Base-by-base conservation (phyloP, 129 eudicot genomes). In the Silybum marianum region DNA sequence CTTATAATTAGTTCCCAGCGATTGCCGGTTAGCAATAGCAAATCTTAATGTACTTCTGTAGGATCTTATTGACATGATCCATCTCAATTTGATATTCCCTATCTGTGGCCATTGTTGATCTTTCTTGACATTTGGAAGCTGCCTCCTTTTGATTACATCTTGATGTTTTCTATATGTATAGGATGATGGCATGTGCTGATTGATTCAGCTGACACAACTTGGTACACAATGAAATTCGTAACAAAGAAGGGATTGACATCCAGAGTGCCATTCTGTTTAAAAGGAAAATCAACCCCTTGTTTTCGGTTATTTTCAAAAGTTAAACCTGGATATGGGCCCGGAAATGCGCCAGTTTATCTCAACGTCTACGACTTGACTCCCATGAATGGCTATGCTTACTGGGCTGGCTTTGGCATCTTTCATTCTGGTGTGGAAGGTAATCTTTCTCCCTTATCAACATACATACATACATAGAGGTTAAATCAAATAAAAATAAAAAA, bases 391-490 rank as follows among this genome's bases (percentile, higher is more conserved):
- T 89, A 89, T 71, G 89, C 92, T 30, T 90, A 88, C 39, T 92
- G 97, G 97, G 93, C 93, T 71, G 97, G 97, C 38, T 65, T 92
- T 9, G 93, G 93, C 30, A 88, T 92, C 68, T 92, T 88, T 83
- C 97, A 89, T 76, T 87, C 97, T 10, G 97, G 97, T 36, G 97
- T 91, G 3, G 93, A 91, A 89, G 97, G 97, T 90, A 85, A 60
- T 18, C 21, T 58, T 69, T 8, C 36, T 39, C 25, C 26, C 13
- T 38, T 60, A 3, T 71, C 24, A 51, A 16, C 19, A 54, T 54
- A 54, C 63, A 54, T 54, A 18, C 21, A 54, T 54, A 32, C 6
- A 32, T 32, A 32, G 5, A 32, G 36, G 36, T n/a, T n/a, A n/a
- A n/a, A n/a, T n/a, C n/a, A n/a, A n/a, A n/a, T n/a, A n/a, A n/a